Base-by-base conservation (phyloP, 2,329 filamentous ascomycete species). In the Ophiostoma himal-ulmi region DNA sequence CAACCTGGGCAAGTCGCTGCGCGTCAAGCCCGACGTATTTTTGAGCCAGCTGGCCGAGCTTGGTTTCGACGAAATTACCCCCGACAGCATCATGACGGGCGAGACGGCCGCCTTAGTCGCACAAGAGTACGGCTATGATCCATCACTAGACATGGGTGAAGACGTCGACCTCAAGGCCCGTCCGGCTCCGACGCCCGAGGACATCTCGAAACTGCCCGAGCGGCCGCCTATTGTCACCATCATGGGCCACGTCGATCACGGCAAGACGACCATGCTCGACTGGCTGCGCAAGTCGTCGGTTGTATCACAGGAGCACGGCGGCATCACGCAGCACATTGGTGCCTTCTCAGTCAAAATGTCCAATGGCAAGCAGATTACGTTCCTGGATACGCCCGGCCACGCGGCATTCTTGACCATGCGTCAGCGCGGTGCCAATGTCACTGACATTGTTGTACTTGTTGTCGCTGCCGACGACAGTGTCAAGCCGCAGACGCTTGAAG, bases 161-260 rank as follows among this genome's bases (percentile, higher is more conserved):
- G 78, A 81, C 1, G 83, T 88, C 64, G 94, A 99, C 78, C 81
- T 99, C 54, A 86, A 85, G 72, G 85, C 91, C 34, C 86, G 89
- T 13, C 89, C 93, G 1, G 81, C 84, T 13, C 89, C 93, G 1
- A 81, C 84, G 36, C 86, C 88, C 10, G 88, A 89, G 75, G 92
- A 94, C 78, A 85, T 83, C 67, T 87, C 90, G 0, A 75, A 79
- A 17, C 80, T 97, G 8, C 93, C 93, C 1, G 80, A 83, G 44
- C 88, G 96, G 20, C 94, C 95, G 8, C 96, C 95, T 0, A 93
- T 99, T 48, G 94, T 99, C 54, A 98, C 96, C 0, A 99, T 99
- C 77, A 99, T 99, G 96, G 95, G 95, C 2, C 95, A 99, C 74
- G 95, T 99, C 75, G 96, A 99, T 78, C 95, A 99, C 78, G 95